Evolutionary conservation across 73 alveolate genomes (phyloP).

Genomic region (Durusdinium trenchii): DNA sequence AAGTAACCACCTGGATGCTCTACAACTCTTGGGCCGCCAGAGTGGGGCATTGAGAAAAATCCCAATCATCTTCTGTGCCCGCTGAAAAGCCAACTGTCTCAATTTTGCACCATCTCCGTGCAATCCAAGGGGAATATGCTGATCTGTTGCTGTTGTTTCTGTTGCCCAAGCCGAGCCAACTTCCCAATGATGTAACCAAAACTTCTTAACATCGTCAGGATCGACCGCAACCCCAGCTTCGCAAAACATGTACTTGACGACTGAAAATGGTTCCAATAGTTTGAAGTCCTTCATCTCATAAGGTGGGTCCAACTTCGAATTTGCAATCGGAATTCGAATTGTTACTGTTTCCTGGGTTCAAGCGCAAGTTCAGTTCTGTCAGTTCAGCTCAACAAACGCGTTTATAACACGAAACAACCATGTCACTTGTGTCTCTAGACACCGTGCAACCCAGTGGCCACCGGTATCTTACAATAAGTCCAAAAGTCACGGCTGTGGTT

Average conservation of each 20-base stretch:
- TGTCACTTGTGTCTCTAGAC: too few relatives aligned
- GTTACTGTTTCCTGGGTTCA: neutral
- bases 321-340: neutral
- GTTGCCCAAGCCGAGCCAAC: neutral
- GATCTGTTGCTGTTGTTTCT: neutral
- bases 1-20: neutral
- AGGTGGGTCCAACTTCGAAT: neutral
- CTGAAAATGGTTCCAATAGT: neutral
- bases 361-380: too few relatives aligned
- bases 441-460: neutral
- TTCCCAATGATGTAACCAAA: neutral
- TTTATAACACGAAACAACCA: too few relatives aligned
- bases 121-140: neutral
- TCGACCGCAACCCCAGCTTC: neutral
- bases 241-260: neutral
- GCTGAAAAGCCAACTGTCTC: neutral
- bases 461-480: neutral
- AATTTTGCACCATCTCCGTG: neutral
- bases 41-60: neutral
- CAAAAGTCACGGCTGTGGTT: slow-evolving; percentile 16
- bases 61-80: neutral
- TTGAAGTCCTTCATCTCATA: neutral
- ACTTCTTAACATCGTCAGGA: neutral
- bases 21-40: neutral
- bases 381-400: too few relatives aligned